These are phyloP conservation scores for Trametes gibbosa DNA, from an alignment of 768 basidiomycete species.

Conservation along the genomic window DNA sequence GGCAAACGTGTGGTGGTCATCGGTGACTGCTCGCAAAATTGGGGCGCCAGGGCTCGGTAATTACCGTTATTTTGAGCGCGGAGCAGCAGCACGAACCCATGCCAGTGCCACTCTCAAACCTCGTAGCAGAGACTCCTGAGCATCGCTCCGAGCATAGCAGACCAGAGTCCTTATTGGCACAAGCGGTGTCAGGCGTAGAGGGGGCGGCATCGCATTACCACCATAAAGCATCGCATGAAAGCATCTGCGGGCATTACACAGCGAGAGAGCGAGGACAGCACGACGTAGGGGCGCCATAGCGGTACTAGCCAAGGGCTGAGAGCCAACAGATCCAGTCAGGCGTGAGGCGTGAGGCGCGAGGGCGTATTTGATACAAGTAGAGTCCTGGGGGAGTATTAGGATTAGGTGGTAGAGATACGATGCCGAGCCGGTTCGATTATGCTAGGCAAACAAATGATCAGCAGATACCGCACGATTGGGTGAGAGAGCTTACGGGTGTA, in stretches of 20 bases:
- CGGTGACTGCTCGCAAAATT: background rate
- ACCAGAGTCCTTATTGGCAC: background rate
- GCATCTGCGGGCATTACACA: constrained; percentile 19
- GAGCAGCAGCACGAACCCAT: background rate
- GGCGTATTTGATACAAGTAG: constrained; percentile 4
- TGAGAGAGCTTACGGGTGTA: background rate
- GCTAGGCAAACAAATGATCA: too few species aligned
- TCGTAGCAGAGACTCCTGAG: constrained; percentile 7
- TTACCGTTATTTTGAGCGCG: constrained; percentile 14
- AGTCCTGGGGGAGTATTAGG: background rate
- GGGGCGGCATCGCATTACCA: constrained; percentile 8
- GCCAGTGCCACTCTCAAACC: background rate
- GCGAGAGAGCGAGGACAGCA: constrained; percentile 13
- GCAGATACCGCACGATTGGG: too few species aligned
- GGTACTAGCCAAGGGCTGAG: background rate
- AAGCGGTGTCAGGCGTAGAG: background rate
- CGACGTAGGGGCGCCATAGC: background rate
- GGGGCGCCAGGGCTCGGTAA: constrained; percentile 12
- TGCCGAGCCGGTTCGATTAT: too few species aligned
- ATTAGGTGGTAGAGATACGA: background rate
- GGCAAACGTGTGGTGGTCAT: background rate
- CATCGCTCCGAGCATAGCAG: constrained; percentile 1
- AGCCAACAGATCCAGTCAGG: constrained; percentile 18
- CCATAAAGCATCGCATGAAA: constrained; percentile 11
- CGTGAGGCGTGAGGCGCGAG: background rate